Evolutionary conservation across 176 grass and related monocot species (phyloP).

Genomic region (Eleusine indica): DNA sequence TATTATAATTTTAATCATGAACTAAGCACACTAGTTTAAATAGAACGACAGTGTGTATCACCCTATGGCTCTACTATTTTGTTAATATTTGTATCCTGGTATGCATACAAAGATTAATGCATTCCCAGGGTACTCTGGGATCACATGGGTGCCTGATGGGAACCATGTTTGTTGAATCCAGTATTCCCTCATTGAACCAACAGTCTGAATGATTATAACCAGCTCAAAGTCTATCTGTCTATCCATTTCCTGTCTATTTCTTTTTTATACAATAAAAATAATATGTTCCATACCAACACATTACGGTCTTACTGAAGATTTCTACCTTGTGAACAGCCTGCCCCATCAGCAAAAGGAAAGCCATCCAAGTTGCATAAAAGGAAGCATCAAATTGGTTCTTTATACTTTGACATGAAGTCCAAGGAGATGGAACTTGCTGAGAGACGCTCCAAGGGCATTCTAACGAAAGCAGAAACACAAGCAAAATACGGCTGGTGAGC

Average conservation of each 20-base stretch:
- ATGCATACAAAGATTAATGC: background rate
- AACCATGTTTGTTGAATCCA: background rate
- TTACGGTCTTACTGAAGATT: conserved; percentile 14
- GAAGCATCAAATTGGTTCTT: conserved; percentile 93
- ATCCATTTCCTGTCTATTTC: background rate
- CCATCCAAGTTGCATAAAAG: conserved; percentile 90
- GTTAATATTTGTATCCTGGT: background rate
- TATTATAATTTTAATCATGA: background rate
- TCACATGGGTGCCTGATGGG: background rate
- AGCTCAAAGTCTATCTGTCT: background rate
- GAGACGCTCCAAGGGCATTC: conserved; percentile 82
- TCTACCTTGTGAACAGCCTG: conserved; percentile 49
- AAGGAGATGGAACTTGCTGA: conserved; percentile 95
- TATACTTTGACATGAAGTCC: conserved; percentile 81
- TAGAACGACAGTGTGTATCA: background rate
- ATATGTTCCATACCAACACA: background rate
- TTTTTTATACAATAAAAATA: conserved; percentile 7
- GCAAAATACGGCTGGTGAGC: conserved; percentile 96
- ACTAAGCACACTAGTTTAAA: background rate
- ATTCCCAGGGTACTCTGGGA: background rate
- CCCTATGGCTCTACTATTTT: background rate
- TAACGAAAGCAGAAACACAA: conserved; percentile 94
- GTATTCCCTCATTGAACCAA: background rate
- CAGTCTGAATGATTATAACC: background rate
- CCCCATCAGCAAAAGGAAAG: conserved; percentile 75